Evolutionary conservation across 352 stramenopile genomes (phyloP).

Genomic region (Blastocystis sp.): DNA sequence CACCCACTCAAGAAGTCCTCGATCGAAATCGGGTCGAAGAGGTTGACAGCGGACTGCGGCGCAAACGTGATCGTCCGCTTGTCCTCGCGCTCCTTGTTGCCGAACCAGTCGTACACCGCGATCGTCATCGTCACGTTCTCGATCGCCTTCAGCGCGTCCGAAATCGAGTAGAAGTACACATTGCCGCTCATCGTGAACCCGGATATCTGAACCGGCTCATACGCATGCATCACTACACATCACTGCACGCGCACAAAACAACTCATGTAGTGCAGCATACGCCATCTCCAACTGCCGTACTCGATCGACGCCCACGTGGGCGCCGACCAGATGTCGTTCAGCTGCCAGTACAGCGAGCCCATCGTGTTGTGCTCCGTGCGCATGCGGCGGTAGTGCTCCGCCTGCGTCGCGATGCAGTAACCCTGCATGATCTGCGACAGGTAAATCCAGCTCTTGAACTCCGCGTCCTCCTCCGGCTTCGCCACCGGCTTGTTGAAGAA

Average conservation of each 20-base stretch:
- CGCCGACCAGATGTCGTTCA: slow-evolving; percentile 86
- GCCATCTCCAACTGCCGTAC: slow-evolving; percentile 35
- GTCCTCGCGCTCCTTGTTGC: not conserved
- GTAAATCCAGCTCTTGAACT: slow-evolving; percentile 38
- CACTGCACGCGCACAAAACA: not conserved
- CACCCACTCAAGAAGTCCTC: slow-evolving; percentile 10
- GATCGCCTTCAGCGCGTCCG: slow-evolving; percentile 10
- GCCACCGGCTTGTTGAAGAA: slow-evolving; percentile 80
- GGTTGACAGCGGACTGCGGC: not conserved
- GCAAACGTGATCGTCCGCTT: not conserved
- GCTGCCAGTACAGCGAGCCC: slow-evolving; percentile 80
- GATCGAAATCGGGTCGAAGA: slow-evolving; percentile 9
- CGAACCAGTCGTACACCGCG: slow-evolving; percentile 3
- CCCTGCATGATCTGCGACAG: slow-evolving; percentile 67
- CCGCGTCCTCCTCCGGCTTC: not conserved
- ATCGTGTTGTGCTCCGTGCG: slow-evolving; percentile 61
- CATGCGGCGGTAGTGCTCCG: slow-evolving; percentile 65
- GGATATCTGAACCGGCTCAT: slow-evolving; percentile 44
- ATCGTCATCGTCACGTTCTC: slow-evolving; percentile 32
- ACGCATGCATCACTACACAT: slow-evolving; percentile 45
- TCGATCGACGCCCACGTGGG: slow-evolving; percentile 86
- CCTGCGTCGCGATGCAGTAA: slow-evolving; percentile 54
- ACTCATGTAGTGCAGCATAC: slow-evolving; percentile 67
- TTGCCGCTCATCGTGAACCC: slow-evolving; percentile 36
- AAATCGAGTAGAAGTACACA: slow-evolving; percentile 45